phyloP scores from a whole-genome alignment of 805 yeast genomes.

The Brettanomyces custersianus region DNA sequence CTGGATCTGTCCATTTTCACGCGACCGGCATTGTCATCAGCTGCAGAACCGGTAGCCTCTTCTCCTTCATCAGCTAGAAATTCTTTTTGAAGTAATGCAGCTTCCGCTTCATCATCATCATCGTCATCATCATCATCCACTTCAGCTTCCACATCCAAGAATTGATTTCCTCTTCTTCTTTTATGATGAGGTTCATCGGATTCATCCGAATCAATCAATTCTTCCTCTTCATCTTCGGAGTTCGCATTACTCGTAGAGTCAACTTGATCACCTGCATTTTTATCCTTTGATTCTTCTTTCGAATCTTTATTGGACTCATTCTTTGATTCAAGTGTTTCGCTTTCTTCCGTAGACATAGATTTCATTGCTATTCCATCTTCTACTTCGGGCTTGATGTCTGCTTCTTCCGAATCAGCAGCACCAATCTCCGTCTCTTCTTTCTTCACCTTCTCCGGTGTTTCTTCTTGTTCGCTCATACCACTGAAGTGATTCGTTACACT shows the following conservation, averaged over 20 bases:
- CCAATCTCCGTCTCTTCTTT: neutral
- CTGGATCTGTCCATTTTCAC: conserved; percentile 79
- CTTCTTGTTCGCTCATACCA: neutral
- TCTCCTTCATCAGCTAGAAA: conserved; percentile 66
- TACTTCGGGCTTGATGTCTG: neutral
- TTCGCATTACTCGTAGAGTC: conserved; percentile 23
- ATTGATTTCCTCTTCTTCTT: conserved; percentile 61
- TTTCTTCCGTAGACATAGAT: too few species aligned
- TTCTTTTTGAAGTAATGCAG: conserved; percentile 79
- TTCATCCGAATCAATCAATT: conserved; percentile 49
- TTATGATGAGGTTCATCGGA: conserved; percentile 40
- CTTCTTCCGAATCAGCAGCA: neutral
- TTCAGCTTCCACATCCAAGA: conserved; percentile 97
- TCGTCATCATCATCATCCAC: conserved; percentile 95
- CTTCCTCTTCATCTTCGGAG: conserved; percentile 41
- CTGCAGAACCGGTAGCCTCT: conserved; percentile 43
- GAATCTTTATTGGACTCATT: conserved; percentile 4
- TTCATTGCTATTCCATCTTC: neutral
- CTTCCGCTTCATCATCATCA: conserved; percentile 86
- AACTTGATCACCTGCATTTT: conserved; percentile 15
- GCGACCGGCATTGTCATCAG: conserved; percentile 50
- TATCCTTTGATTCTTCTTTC: conserved; percentile 17
- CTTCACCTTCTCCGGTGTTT: neutral
- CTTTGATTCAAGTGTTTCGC: too few species aligned
- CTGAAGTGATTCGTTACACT: neutral